Conservation (phyloP, 176 grass and related monocot species). For the Themeda triandra region DNA sequence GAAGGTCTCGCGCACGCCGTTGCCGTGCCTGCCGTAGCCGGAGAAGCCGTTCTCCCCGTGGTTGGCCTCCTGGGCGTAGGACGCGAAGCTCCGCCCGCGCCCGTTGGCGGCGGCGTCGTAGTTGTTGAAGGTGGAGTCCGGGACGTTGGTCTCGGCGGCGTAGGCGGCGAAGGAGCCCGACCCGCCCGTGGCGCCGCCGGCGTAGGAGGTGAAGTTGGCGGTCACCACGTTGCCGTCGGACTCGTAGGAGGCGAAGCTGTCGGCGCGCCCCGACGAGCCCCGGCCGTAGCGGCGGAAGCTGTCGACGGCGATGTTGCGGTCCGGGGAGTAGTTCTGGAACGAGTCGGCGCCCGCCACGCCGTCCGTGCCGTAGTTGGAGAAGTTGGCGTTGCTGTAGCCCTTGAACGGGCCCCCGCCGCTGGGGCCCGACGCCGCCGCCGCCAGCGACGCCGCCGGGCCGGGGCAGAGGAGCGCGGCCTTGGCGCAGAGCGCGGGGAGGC, state of each 20-base stretch:
- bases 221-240: constrained; percentile 70
- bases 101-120: constrained; percentile 60
- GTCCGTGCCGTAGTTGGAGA: constrained; percentile 65
- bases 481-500: constrained; percentile 57
- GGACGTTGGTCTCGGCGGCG: constrained; percentile 51
- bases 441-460: not conserved
- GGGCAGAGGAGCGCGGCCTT: constrained; percentile 57
- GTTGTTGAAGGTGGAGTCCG: constrained; percentile 63
- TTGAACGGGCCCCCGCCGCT: constrained; percentile 24
- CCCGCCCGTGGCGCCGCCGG: constrained; percentile 47
- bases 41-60: constrained; percentile 50
- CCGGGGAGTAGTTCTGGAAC: constrained; percentile 52
- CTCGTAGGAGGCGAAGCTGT: constrained; percentile 59
- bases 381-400: constrained; percentile 56
- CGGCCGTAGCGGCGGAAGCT: constrained; percentile 72
- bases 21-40: constrained; percentile 60
- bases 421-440: not conserved
- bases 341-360: constrained; percentile 25
- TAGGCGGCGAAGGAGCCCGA: constrained; percentile 52
- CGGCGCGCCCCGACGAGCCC: constrained; percentile 19
- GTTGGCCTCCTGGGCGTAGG: constrained; percentile 61
- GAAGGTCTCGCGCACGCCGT: constrained; percentile 52
- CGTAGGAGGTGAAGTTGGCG: constrained; percentile 80
- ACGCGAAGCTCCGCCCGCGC: constrained; percentile 37
- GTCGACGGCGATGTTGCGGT: constrained; percentile 59